Percentiles rank a stretch among this genome's conserved stretches.
These are phyloP conservation scores for Saprolegnia parasitica DNA, from an alignment of 352 stramenopile genomes.

Conservation along the genomic window DNA sequence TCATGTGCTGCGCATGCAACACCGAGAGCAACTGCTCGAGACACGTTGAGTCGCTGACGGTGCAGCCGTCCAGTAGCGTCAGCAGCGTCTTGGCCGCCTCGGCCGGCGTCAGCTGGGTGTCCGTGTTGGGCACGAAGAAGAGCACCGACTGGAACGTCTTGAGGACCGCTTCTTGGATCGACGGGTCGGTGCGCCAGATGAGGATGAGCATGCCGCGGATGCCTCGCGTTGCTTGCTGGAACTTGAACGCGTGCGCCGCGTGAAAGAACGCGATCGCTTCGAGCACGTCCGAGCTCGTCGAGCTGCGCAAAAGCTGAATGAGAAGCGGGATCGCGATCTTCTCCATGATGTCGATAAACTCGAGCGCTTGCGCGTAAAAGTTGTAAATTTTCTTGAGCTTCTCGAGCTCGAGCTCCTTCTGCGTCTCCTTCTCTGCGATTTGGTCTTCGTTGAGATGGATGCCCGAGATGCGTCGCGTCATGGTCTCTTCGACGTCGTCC, in stretches of 20 bases:
- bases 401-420: conserved; percentile 60
- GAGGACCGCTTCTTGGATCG: conserved; percentile 87
- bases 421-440: conserved; percentile 28
- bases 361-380: conserved; percentile 88
- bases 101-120: conserved; percentile 42
- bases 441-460: conserved; percentile 36
- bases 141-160: conserved; percentile 76
- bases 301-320: conserved; percentile 84
- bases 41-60: conserved; percentile 69
- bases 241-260: conserved; percentile 83
- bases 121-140: conserved; percentile 45
- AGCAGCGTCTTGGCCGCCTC: conserved; percentile 61
- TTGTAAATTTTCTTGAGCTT: conserved; percentile 79
- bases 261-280: conserved; percentile 93
- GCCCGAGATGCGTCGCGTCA: conserved; percentile 35
- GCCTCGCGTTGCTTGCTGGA: conserved; percentile 83
- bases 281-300: conserved; percentile 89
- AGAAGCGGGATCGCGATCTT: conserved; percentile 66
- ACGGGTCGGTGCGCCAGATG: conserved; percentile 86
- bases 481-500: conserved; percentile 66
- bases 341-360: conserved; percentile 92
- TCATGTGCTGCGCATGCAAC: conserved; percentile 50
- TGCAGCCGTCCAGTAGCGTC: conserved; percentile 71
- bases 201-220: conserved; percentile 90
- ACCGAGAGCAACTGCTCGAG: conserved; percentile 69